phyloP scores from a whole-genome alignment of 805 yeast species.

The Hanseniaspora pseudoguilliermondii region DNA sequence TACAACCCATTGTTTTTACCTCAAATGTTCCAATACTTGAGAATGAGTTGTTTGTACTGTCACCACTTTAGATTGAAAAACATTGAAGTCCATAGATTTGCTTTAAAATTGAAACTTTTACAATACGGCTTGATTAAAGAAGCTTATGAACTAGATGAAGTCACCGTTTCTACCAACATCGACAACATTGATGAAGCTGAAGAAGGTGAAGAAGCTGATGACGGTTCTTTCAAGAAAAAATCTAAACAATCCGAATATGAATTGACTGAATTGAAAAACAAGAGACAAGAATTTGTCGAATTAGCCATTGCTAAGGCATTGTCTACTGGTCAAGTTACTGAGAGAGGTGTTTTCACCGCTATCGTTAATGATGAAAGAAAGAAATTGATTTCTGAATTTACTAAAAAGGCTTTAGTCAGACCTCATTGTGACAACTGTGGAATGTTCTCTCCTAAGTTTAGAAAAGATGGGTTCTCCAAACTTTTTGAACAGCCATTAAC shows the following conservation, averaged over 20 bases:
- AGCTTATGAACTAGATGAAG: constrained; percentile 55
- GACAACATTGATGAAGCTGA: constrained; percentile 37
- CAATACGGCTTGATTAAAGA: constrained; percentile 85
- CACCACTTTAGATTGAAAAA: constrained; percentile 64
- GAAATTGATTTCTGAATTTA: constrained; percentile 54
- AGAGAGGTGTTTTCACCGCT: constrained; percentile 64
- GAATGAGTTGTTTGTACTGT: constrained; percentile 82
- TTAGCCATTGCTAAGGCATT: constrained; percentile 60
- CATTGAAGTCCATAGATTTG: constrained; percentile 58
- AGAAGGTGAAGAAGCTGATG: constrained; percentile 33
- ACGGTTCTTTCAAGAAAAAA: constrained; percentile 19
- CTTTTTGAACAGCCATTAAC: constrained; percentile 76
- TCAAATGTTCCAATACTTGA: constrained; percentile 72
- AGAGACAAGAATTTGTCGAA: constrained; percentile 60
- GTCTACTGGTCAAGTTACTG: constrained; percentile 58
- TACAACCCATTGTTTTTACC: constrained; percentile 90
- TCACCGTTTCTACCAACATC: constrained; percentile 30
- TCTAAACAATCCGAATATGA: constrained; percentile 22
- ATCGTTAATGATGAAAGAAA: constrained; percentile 82
- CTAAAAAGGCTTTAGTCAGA: constrained; percentile 57
- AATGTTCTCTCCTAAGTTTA: constrained; percentile 83
- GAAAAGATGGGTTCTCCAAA: constrained; percentile 90
- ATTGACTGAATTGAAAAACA: constrained; percentile 40
- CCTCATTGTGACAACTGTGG: constrained; percentile 92
- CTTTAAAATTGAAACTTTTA: constrained; percentile 65